A percentile compares a stretch with the other conserved stretches of the same genome.
Evolutionary conservation across 2,329 filamentous ascomycete species (phyloP).

Genomic region (Fusarium pseudonygamai): DNA sequence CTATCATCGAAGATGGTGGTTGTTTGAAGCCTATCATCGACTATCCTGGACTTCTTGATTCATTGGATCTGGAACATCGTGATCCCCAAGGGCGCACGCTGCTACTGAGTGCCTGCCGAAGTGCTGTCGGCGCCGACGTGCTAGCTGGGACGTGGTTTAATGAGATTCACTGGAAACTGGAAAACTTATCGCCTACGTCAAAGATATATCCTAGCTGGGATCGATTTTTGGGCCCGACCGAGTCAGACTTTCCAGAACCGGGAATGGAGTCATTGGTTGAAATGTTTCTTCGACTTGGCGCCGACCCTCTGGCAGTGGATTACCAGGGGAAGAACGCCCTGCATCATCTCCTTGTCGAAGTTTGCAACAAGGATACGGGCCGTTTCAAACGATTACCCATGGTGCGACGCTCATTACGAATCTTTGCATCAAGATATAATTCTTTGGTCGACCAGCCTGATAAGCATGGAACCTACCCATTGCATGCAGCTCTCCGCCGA

Average conservation of each 20-base stretch:
- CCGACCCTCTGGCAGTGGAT: too few species aligned
- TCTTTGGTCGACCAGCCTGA: neutral
- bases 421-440: neutral
- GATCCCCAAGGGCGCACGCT: neutral
- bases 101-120: neutral
- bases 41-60: neutral
- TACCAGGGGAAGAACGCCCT: too few species aligned
- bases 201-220: too few species aligned
- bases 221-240: too few species aligned
- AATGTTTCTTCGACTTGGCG: too few species aligned
- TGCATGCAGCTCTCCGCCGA: neutral
- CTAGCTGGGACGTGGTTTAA: neutral
- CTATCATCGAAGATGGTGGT: neutral
- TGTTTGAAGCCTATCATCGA: rapidly evolving
- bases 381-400: neutral
- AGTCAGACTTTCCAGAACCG: too few species aligned
- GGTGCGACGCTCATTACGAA: neutral
- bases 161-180: too few species aligned
- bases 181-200: too few species aligned
- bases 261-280: too few species aligned
- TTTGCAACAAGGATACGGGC: too few species aligned
- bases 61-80: neutral
- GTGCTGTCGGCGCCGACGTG: neutral
- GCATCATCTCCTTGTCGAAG: too few species aligned
- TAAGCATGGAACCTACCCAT: neutral